A percentile compares a stretch with the other conserved stretches of the same genome.
phyloP scores from a whole-genome alignment of 2,329 filamentous ascomycete genomes.

The Penicillium frequentans region DNA sequence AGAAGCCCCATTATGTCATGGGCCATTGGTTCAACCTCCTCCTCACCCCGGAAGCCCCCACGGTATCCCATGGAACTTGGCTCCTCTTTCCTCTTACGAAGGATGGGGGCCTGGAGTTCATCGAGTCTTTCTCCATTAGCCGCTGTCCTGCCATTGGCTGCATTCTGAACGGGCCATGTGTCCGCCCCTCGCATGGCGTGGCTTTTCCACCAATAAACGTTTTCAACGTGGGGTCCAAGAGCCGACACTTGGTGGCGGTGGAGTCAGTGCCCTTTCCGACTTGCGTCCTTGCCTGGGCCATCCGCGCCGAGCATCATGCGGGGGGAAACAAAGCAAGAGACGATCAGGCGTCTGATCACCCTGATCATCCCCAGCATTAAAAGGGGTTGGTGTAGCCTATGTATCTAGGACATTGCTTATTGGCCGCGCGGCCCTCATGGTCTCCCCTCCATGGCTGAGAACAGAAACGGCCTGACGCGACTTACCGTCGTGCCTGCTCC shows the following conservation, averaged over 20 bases:
- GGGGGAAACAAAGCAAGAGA: neutral
- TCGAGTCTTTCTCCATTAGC: conserved; percentile 1
- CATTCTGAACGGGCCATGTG: conserved; percentile 24
- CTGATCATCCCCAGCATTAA: neutral
- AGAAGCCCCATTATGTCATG: neutral
- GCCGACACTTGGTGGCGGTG: conserved; percentile 17
- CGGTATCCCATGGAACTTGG: conserved; percentile 10
- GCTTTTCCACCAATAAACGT: conserved; percentile 17
- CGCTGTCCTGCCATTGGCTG: conserved; percentile 13
- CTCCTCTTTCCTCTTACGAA: conserved; percentile 3
- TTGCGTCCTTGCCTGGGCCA: conserved; percentile 10
- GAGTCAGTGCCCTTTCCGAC: conserved; percentile 9
- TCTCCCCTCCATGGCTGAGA: neutral
- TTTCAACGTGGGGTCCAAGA: conserved; percentile 7
- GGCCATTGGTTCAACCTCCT: conserved; percentile 7
- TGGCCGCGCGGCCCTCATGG: neutral
- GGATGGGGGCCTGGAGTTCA: conserved; percentile 3
- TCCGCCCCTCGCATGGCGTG: conserved; percentile 28
- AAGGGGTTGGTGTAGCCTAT: neutral
- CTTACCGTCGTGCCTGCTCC: neutral
- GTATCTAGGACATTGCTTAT: neutral
- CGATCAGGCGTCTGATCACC: neutral
- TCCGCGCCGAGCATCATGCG: conserved; percentile 1
- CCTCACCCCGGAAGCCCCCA: conserved; percentile 9
- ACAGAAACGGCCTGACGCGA: neutral